Conservation (phyloP, 1,139 yeast species). For the Spathaspora sp. region DNA sequence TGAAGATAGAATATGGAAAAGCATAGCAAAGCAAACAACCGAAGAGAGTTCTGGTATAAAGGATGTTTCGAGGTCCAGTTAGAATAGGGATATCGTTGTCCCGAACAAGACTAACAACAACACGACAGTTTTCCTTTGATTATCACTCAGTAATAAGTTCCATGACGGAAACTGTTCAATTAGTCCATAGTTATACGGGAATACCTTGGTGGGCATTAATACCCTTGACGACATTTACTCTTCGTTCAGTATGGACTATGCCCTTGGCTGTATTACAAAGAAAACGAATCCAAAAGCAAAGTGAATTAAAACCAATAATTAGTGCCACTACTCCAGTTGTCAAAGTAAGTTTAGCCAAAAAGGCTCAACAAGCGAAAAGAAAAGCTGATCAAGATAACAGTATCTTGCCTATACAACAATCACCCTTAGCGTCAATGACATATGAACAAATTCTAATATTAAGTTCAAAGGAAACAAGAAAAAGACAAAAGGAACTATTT, state of each 20-base stretch:
- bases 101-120: not conserved
- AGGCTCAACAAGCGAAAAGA: constrained; percentile 39
- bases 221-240: constrained; percentile 67
- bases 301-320: constrained; percentile 64
- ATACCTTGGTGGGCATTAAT: constrained; percentile 84
- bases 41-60: too few relatives aligned
- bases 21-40: not conserved
- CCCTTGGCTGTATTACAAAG: constrained; percentile 80
- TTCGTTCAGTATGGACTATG: constrained; percentile 67
- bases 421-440: constrained; percentile 50
- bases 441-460: constrained; percentile 76
- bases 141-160: constrained; percentile 24
- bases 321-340: constrained; percentile 76
- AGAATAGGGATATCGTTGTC: constrained; percentile 1
- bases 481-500: constrained; percentile 69
- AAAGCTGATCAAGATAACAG: constrained; percentile 18
- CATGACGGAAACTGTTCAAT: constrained; percentile 45
- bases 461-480: constrained; percentile 74
- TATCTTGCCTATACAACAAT: constrained; percentile 5
- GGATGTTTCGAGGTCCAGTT: not conserved
- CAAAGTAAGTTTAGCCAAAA: constrained; percentile 66
- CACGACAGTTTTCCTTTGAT: constrained; percentile 12
- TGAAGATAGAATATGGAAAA: too few relatives aligned
- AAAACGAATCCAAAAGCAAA: constrained; percentile 66
- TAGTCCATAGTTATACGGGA: constrained; percentile 54